Base-by-base conservation (phyloP, 2,329 filamentous ascomycete genomes). In the Ilyonectria robusta region DNA sequence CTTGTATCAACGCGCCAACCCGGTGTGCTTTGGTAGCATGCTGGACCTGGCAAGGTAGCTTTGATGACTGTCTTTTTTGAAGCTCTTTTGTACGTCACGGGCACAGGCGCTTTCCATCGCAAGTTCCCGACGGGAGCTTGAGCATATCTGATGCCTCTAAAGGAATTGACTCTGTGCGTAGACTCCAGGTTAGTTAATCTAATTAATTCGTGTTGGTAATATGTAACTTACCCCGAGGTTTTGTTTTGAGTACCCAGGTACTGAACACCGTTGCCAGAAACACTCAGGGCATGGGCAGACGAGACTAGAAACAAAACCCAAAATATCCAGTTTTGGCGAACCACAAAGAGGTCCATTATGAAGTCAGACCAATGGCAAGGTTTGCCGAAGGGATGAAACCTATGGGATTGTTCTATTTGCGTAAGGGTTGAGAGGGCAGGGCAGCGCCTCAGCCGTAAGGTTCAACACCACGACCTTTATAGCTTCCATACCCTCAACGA, bases 91-190 rank as follows among this genome's bases (percentile, higher is more conserved):
- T 26, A 17, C 8, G 47, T 57, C n/a, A 57, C 3, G 10, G 51
- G 42, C 6, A 21, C 51, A 8, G 59, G 59, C 8, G 33, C 59
- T 21, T 29, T 62, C 59, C 40, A 62, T 15, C 59, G 29, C 19
- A 62, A 26, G 19, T 57, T n/a, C n/a, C 54, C 54, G 21, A 57
- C 21, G 19, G 59, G 59, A 11, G 59, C 51, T 23, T 62, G 15
- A 17, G 59, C 59, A 29, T 62, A 62, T 62, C 17, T 48, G 35
- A 62, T 62, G 17, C 40, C 50, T 11, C 23, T 19, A n/a, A 37
- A 62, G 4, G 50, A 48, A 42, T 62, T 62, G 51, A 62, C 37
- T 31, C 59, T 62, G 8, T 1, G 31, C 4, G 19, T 11, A 15
- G 4, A 26, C 21, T 26, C 5, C 3, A 15, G 8, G 40, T 31